phyloP scores from a whole-genome alignment of 1,139 yeast genomes.

The Hemisphaericaspora lyxosophila region DNA sequence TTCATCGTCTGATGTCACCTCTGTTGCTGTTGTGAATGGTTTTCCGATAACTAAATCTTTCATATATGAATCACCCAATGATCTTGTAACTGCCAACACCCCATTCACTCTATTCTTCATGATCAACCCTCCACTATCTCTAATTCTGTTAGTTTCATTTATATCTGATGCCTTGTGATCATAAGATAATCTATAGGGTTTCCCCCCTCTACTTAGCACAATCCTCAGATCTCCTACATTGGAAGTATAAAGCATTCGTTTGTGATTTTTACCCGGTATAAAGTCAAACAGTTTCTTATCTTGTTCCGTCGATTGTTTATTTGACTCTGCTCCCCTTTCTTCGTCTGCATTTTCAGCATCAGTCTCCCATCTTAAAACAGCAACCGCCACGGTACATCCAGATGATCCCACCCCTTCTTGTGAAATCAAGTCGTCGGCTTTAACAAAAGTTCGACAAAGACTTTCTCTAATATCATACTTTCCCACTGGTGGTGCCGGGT shows the following conservation, averaged over 20 bases:
- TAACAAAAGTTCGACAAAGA: conserved; percentile 59
- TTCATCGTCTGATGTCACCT: conserved; percentile 59
- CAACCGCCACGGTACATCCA: conserved; percentile 97
- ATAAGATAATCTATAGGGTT: conserved; percentile 77
- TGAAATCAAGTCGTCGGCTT: conserved; percentile 71
- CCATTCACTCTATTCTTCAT: conserved; percentile 94
- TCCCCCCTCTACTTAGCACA: conserved; percentile 70
- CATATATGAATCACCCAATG: conserved; percentile 93
- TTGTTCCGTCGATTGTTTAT: too few relatives aligned
- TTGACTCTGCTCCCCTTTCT: too few relatives aligned
- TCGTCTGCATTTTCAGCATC: conserved; percentile 30
- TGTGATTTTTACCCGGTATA: conserved; percentile 26
- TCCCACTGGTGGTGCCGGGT: conserved; percentile 18
- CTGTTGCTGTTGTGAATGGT: conserved; percentile 91
- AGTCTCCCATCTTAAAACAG: conserved; percentile 81
- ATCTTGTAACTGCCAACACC: conserved; percentile 89
- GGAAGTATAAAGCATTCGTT: conserved; percentile 81
- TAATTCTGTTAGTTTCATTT: conserved; percentile 73
- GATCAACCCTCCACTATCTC: conserved; percentile 79
- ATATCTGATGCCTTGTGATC: conserved; percentile 93
- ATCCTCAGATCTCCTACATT: conserved; percentile 94
- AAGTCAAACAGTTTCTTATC: conserved; percentile 40
- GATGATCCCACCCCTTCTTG: conserved; percentile 62
- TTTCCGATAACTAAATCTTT: conserved; percentile 85
- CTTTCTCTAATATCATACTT: conserved; percentile 49